A percentile compares a stretch with the other conserved stretches of the same genome.
These are phyloP conservation scores for Gypsophila paniculata DNA, from an alignment of 179 eudicot species.

Conservation along the genomic window DNA sequence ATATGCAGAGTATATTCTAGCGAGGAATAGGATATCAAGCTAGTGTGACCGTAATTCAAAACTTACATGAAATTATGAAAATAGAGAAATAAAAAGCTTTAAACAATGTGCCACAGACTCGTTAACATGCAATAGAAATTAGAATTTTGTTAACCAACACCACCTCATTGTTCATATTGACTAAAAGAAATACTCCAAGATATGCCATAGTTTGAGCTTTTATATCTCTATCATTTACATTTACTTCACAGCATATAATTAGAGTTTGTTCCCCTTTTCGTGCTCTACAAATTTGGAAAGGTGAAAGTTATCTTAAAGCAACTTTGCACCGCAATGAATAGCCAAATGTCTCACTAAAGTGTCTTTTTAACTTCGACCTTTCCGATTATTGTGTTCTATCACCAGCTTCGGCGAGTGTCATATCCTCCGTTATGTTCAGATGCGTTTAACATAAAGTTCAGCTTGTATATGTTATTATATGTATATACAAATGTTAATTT, in stretches of 20 bases:
- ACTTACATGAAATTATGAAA: neutral
- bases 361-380: neutral
- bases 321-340: neutral
- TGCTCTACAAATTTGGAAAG: constrained; percentile 8
- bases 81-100: neutral
- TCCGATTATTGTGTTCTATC: neutral
- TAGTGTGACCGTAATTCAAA: neutral
- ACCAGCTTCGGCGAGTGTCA: neutral
- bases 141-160: neutral
- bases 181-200: constrained; percentile 5
- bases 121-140: neutral
- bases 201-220: neutral
- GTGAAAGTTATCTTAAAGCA: neutral
- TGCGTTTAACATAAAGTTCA: neutral
- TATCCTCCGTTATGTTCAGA: neutral
- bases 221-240: neutral
- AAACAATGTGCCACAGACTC: neutral
- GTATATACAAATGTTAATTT: too few relatives aligned
- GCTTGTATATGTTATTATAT: too few relatives aligned
- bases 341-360: neutral
- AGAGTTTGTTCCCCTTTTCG: neutral
- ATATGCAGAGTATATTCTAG: neutral
- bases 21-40: neutral
- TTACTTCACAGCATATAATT: neutral
- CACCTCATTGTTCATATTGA: neutral